Evolutionary conservation across 1,284 basidiomycete genomes (phyloP), one percentile per base, ranked within the genome.

Genomic region (Golubevia pallescens): DNA sequence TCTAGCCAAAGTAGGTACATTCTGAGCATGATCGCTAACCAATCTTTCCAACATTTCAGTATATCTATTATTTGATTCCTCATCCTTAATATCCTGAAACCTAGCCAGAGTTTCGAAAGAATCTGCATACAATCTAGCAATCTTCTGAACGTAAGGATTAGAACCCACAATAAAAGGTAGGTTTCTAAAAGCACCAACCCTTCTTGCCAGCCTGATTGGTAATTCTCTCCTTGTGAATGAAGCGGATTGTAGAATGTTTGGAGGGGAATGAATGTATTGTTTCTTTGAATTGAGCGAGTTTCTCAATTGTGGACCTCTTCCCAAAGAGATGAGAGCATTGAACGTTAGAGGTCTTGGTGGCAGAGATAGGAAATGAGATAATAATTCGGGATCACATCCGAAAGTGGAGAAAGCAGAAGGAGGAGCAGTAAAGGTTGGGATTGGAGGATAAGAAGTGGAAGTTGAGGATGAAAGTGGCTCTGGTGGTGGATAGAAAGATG

Each of bases 1-100:
- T 86, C 93, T 93, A 0, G 93, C 93, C 88, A 96, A 90, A 13
- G 91, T 92, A 0, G 93, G 93, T 57, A 95, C 92, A 80, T 95
- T 94, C 85, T 95, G 92, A 2, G 91, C 89, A 81, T 96, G 94
- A 60, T 89, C 89, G 61, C 90, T 89, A 6, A 95, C 93, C 21
- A 95, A 87, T 42, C 89, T 88, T 57, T 91, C 90, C 16, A 96
- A 88, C 66, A 90, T 88, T 57, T 89, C 87, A 0, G 91, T 89
- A 74, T 94, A 94, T 4, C 86, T 82, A 8, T 88, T 87, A 71
- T 95, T 95, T 69, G 93, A 91, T 67, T 90, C 88, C 54, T 93
- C 86, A 57, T 88, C 90, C 57, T 85, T 89, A 61, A 93, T 90
- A 2, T 88, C 87, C 8, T 91, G 90, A 77, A 93, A 89, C 19